A percentile compares a stretch with the other conserved stretches of the same genome.
phyloP scores from a whole-genome alignment of 1,284 basidiomycete species.

The Ceratobasidium sp. region DNA sequence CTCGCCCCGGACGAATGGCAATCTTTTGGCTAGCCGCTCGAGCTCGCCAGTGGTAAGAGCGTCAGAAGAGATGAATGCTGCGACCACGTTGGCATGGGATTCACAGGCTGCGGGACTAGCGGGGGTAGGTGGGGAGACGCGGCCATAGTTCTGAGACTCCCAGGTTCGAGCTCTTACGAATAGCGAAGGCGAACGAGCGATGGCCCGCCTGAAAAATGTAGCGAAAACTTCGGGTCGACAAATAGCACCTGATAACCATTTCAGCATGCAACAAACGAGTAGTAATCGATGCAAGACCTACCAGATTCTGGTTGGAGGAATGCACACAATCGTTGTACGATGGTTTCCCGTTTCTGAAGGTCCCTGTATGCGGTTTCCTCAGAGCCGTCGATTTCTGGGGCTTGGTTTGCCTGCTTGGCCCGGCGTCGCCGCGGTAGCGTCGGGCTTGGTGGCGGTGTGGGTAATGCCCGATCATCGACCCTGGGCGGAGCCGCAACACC shows the following conservation, averaged over 20 bases:
- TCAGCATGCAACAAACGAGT: background rate
- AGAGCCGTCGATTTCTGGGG: background rate
- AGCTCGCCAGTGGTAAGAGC: constrained; percentile 29
- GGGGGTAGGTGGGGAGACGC: background rate
- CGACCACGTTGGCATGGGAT: constrained; percentile 5
- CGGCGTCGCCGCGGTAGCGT: constrained; percentile 10
- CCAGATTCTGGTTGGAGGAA: constrained; percentile 30
- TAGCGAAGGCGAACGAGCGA: constrained; percentile 38
- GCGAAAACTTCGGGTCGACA: constrained; percentile 40
- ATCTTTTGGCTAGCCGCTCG: constrained; percentile 21
- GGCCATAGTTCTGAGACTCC: background rate
- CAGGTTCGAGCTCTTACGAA: constrained; percentile 43
- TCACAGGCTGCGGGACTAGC: background rate
- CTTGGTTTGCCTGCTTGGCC: background rate
- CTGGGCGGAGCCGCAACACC: constrained; percentile 6
- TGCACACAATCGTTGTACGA: constrained; percentile 24
- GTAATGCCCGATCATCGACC: constrained; percentile 23
- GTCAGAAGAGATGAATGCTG: constrained; percentile 24
- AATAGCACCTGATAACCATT: background rate
- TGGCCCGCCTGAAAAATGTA: constrained; percentile 34
- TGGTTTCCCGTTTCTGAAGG: constrained; percentile 26
- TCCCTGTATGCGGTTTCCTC: constrained; percentile 15
- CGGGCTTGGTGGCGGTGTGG: constrained; percentile 44
- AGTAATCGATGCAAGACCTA: background rate
- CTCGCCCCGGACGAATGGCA: constrained; percentile 39